Evolutionary conservation across 306 rosid genomes (phyloP).

Genomic region (Gillenia trifoliata): DNA sequence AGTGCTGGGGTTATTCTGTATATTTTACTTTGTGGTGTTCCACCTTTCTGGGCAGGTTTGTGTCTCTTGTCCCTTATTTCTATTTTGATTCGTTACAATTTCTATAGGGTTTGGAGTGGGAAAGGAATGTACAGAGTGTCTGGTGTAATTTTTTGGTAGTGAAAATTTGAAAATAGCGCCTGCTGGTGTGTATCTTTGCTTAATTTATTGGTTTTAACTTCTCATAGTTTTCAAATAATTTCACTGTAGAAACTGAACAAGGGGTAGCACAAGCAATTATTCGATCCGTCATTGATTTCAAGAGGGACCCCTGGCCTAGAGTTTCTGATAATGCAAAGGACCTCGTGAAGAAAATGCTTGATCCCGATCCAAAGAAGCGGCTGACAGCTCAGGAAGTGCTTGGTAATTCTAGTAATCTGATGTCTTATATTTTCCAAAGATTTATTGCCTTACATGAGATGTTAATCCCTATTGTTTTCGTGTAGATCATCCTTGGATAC

Average conservation of each 20-base stretch:
- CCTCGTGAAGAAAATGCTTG: conserved; percentile 47
- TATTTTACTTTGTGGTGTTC: conserved; percentile 76
- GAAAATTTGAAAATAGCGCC: neutral
- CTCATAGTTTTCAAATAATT: neutral
- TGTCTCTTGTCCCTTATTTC: neutral
- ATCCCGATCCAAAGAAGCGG: conserved; percentile 42
- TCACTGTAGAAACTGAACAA: conserved; percentile 52
- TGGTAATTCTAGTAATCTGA: conserved; percentile 22
- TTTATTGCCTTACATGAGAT: neutral
- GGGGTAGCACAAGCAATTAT: conserved; percentile 58
- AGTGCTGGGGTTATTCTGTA: conserved; percentile 86
- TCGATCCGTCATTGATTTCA: conserved; percentile 44
- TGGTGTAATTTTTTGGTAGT: neutral
- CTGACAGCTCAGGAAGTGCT: conserved; percentile 47
- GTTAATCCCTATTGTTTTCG: neutral
- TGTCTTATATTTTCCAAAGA: neutral
- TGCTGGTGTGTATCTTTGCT: neutral
- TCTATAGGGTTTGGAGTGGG: neutral
- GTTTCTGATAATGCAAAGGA: conserved; percentile 48
- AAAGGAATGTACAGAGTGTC: neutral
- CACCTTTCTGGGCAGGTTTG: conserved; percentile 96
- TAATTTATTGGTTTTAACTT: neutral
- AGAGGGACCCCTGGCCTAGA: conserved; percentile 58
- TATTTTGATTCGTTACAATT: neutral
- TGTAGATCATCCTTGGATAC: conserved; percentile 58